Base-by-base conservation (phyloP, 129 eudicot genomes). In the Escallonia herrerae region DNA sequence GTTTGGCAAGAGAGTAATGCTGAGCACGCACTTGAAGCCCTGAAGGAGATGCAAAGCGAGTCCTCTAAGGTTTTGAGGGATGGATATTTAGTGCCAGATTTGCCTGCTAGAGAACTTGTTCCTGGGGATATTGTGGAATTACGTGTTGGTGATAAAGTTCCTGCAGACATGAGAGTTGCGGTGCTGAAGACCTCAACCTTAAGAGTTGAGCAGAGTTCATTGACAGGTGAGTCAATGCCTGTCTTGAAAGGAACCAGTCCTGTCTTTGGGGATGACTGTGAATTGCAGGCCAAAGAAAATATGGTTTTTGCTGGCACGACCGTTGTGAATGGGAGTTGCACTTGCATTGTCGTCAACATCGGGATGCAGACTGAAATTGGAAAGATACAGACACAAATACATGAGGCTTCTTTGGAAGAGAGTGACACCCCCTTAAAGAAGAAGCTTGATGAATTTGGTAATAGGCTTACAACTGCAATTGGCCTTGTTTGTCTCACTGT, bases 1-100 rank as follows among this genome's bases (percentile, higher is more conserved):
- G 95, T 90, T 55, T 90, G 97, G 97, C 97, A 90, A 84, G 97
- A 90, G 72, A 83, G 62, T 74, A 90, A 81, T 48, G 97, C 97
- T 0, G 97, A 90, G 63, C 86, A 83, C 46, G 95, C 97, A 5
- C 81, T 90, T 5, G 84, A 86, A 65, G 97, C 95, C 8, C 72
- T 90, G 40, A 90, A 86, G 73, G 95, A 90, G 68, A 77, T 90
- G 85, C 97, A 90, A 44, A 81, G 89, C 11, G 91, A 90, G 58
- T 80, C 87, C 0, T 85, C 84, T 7, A 86, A 80, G 76, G 89
- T 85, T 51, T 13, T 86, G 9, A 79, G 97, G 55, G 91, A 86
- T 49, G 91, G 97, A 63, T 81, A 65, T 46, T 68, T 83, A 33
- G 72, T 86, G 38, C 87, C 95, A 0, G 87, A 79, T 67, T 73